phyloP scores from a whole-genome alignment of 306 rosid species.

The Heteromeles arbutifolia region DNA sequence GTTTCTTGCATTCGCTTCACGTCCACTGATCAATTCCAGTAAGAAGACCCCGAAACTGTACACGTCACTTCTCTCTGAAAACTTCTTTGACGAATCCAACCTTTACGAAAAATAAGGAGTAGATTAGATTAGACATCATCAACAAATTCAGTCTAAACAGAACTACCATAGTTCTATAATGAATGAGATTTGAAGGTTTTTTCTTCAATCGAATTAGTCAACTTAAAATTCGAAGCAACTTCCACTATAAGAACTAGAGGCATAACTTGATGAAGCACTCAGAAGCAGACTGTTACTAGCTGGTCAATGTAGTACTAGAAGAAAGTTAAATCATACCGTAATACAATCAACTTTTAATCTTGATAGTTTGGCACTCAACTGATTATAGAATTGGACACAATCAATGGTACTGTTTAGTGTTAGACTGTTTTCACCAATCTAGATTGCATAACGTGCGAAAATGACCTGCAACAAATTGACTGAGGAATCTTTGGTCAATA shows the following conservation, averaged over 20 bases:
- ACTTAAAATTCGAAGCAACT: neutral
- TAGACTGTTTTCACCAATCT: too few relatives aligned
- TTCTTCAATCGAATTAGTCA: neutral
- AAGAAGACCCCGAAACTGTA: slow-evolving; percentile 69
- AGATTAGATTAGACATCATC: neutral
- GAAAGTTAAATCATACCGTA: neutral
- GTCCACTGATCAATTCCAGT: slow-evolving; percentile 63
- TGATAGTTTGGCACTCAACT: neutral
- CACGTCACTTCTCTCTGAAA: slow-evolving; percentile 54
- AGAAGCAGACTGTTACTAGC: neutral
- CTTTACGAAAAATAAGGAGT: slow-evolving; percentile 14
- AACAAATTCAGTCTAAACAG: neutral
- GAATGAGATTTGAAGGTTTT: neutral
- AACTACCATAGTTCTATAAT: neutral
- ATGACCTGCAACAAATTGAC: neutral
- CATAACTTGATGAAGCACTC: neutral
- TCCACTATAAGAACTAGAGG: neutral
- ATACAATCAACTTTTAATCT: neutral
- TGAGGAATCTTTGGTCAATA: neutral
- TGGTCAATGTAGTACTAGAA: neutral
- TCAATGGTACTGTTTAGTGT: neutral
- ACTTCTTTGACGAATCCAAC: slow-evolving; percentile 39
- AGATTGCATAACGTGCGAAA: neutral
- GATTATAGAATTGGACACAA: neutral
- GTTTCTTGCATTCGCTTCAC: slow-evolving; percentile 36